Percentiles rank a stretch among this genome's conserved stretches.
These are phyloP conservation scores for Verticillium nubilum DNA, from an alignment of 2,329 filamentous ascomycete species.

Conservation along the genomic window DNA sequence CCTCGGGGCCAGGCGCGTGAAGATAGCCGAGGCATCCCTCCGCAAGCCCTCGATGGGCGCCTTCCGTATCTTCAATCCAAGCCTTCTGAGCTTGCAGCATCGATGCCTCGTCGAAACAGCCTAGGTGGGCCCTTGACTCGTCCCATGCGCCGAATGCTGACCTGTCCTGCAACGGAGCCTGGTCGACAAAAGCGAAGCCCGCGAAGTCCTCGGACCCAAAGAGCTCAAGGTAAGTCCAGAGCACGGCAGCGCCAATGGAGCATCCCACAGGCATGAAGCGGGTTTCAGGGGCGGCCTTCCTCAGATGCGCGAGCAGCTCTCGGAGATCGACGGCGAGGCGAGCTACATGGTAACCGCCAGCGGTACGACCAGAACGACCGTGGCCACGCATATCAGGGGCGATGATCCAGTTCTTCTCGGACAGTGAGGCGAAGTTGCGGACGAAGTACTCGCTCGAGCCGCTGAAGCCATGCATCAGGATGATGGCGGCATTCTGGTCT, in stretches of 20 bases:
- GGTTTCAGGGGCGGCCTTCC: not conserved
- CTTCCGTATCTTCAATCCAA: constrained; percentile 15
- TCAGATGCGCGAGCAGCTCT: constrained; percentile 22
- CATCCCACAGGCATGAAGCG: constrained; percentile 29
- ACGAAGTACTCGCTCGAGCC: constrained; percentile 32
- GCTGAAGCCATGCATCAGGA: constrained; percentile 35
- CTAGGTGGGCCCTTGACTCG: constrained; percentile 21
- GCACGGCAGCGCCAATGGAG: constrained; percentile 33
- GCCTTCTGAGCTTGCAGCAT: constrained; percentile 23
- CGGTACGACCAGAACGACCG: constrained; percentile 22
- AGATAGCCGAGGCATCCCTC: constrained; percentile 30
- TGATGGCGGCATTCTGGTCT: constrained; percentile 16
- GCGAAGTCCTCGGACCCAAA: constrained; percentile 25
- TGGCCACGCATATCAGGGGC: constrained; percentile 34
- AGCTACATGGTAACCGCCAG: constrained; percentile 32
- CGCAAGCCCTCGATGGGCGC: constrained; percentile 24
- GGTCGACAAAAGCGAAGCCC: constrained; percentile 32
- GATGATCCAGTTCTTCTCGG: constrained; percentile 25
- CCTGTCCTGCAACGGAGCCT: constrained; percentile 33
- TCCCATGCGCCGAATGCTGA: constrained; percentile 24
- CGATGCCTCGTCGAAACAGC: constrained; percentile 31
- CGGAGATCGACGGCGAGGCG: constrained; percentile 31
- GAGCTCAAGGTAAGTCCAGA: constrained; percentile 34
- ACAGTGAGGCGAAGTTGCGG: constrained; percentile 24
- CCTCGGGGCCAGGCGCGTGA: constrained; percentile 15